Conservation (phyloP, 2,329 filamentous ascomycete genomes). For the Juglanconis oblonga region DNA sequence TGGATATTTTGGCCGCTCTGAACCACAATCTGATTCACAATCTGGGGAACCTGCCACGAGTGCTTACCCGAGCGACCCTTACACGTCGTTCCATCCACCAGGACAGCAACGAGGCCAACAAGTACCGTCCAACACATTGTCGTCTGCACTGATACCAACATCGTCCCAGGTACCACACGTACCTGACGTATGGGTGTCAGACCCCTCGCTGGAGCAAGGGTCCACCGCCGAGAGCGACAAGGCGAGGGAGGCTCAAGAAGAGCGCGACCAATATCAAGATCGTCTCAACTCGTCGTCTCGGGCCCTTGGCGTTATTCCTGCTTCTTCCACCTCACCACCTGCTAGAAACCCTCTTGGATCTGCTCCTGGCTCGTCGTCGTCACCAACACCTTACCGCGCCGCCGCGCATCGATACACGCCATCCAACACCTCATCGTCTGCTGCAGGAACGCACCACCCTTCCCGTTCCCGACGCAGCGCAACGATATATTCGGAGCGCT, state of each 20-base stretch:
- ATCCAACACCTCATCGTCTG: constrained; percentile 17
- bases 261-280: constrained; percentile 27
- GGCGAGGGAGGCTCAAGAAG: constrained; percentile 41
- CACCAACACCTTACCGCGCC: not conserved
- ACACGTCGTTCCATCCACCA: not conserved
- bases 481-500: constrained; percentile 31
- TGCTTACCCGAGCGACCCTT: constrained; percentile 22
- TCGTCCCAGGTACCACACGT: constrained; percentile 40
- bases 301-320: too few species aligned
- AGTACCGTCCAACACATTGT: constrained; percentile 5
- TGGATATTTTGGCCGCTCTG: constrained; percentile 44
- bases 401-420: constrained; percentile 11
- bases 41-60: not conserved
- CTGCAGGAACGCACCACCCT: constrained; percentile 19
- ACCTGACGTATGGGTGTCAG: constrained; percentile 47
- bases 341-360: not conserved
- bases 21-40: not conserved
- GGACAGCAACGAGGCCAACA: not conserved
- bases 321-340: constrained; percentile 10
- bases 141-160: constrained; percentile 12
- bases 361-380: not conserved
- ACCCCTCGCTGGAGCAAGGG: constrained; percentile 41
- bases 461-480: constrained; percentile 21
- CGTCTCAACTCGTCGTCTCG: too few species aligned
- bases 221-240: constrained; percentile 35